Percentiles rank a stretch among this genome's conserved stretches.
These are phyloP conservation scores for Fonsecaea multimorphosa DNA, from an alignment of 2,329 filamentous ascomycete species.

Conservation along the genomic window DNA sequence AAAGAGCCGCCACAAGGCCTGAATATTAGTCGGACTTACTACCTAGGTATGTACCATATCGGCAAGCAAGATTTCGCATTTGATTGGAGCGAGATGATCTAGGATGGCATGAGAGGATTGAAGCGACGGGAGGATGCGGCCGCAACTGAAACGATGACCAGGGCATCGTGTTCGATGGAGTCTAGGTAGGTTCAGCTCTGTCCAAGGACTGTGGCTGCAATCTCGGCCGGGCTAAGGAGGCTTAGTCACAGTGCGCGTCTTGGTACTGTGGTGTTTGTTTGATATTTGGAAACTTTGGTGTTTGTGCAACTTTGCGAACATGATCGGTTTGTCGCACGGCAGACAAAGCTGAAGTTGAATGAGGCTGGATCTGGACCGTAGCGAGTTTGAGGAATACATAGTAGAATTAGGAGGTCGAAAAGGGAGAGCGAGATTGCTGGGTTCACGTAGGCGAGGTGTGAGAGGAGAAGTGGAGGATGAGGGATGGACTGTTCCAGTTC, in stretches of 20 bases:
- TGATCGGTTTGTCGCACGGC: background rate
- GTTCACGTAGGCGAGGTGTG: too few relatives aligned
- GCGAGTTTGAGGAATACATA: too few relatives aligned
- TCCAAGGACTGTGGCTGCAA: background rate
- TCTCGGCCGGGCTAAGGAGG: background rate
- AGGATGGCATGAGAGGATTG: background rate
- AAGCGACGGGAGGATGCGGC: background rate
- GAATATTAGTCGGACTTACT: too few relatives aligned
- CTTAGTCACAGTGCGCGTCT: background rate
- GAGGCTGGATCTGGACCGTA: too few relatives aligned
- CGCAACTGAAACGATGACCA: background rate
- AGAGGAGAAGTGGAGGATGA: too few relatives aligned
- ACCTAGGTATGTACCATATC: background rate
- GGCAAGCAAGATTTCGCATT: background rate
- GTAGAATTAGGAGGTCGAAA: too few relatives aligned
- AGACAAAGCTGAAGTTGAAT: background rate
- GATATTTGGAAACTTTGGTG: background rate
- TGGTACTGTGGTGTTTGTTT: background rate
- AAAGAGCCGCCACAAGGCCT: conserved; percentile 7
- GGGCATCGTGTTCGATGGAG: background rate
- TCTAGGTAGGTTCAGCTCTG: background rate
- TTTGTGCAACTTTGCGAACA: background rate
- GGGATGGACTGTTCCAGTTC: too few relatives aligned
- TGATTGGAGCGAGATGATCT: conserved; percentile 6
- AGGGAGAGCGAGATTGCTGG: too few relatives aligned